Percentiles rank a stretch among this genome's conserved stretches.
Evolutionary conservation across 176 grass and related monocot genomes (phyloP).

Genomic region (Lolium perenne): DNA sequence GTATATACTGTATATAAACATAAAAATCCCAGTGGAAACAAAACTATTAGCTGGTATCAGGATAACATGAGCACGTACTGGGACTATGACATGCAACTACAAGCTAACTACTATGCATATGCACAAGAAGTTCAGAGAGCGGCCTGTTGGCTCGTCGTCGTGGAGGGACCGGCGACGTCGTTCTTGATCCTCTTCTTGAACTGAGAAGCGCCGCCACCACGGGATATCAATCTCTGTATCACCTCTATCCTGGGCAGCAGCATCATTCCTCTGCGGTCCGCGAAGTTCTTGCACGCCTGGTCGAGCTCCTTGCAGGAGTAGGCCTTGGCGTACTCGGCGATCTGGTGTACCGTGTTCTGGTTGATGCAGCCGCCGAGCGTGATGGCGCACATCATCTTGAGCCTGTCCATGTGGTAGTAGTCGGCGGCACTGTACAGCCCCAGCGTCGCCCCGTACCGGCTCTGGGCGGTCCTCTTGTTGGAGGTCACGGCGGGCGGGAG

Average conservation of each 20-base stretch:
- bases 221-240: not conserved
- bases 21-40: too few relatives aligned
- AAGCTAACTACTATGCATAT: too few relatives aligned
- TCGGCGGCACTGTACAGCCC: slow-evolving; percentile 49
- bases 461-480: not conserved
- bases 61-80: too few relatives aligned
- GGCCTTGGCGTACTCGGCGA: slow-evolving; percentile 29
- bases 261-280: not conserved
- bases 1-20: too few relatives aligned
- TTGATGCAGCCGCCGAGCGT: slow-evolving; percentile 29
- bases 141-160: too few relatives aligned
- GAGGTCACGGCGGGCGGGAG: slow-evolving; percentile 2
- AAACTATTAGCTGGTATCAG: too few relatives aligned
- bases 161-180: too few relatives aligned
- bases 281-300: slow-evolving; percentile 20
- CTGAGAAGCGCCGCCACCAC: too few relatives aligned
- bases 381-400: slow-evolving; percentile 52
- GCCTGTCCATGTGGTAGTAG: slow-evolving; percentile 45
- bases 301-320: slow-evolving; percentile 46
- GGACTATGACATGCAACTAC: too few relatives aligned
- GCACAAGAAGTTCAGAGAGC: too few relatives aligned
- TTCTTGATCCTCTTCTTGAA: not conserved
- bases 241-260: not conserved
- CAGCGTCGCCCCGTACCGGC: not conserved
- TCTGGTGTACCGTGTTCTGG: slow-evolving; percentile 1